Percentiles rank a stretch among this genome's conserved stretches.
These are phyloP conservation scores for Saccharomyces cerevisiae DNA, from an alignment of 805 yeast genomes.

Conservation along the genomic window DNA sequence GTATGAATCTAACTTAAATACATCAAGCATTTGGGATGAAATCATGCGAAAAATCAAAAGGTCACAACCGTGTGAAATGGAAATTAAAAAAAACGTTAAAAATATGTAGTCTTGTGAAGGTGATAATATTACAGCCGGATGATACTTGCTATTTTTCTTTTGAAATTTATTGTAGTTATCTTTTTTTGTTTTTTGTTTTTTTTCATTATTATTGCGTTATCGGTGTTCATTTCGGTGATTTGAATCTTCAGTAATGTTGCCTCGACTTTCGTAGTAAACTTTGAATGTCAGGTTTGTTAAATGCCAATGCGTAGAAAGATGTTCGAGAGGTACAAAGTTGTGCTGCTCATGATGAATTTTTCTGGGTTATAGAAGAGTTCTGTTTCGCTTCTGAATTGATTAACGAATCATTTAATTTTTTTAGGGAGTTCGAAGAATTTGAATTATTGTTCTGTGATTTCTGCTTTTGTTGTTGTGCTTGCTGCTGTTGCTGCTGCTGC, in stretches of 20 bases:
- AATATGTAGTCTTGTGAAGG: neutral
- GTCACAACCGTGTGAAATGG: neutral
- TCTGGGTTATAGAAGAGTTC: slow-evolving; percentile 6
- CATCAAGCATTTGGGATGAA: neutral
- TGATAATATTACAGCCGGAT: neutral
- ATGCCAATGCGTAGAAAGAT: neutral
- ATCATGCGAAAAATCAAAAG: neutral
- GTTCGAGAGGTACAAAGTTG: neutral
- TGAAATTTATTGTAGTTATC: neutral
- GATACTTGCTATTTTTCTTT: neutral
- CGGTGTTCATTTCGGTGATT: neutral
- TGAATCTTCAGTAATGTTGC: neutral
- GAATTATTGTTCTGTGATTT: neutral
- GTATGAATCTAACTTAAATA: neutral
- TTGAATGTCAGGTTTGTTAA: neutral
- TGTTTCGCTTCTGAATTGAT: slow-evolving; percentile 1
- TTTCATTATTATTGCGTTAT: neutral
- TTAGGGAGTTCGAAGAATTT: neutral
- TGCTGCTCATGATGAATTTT: slow-evolving; percentile 5
- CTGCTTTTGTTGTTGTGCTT: slow-evolving; percentile 3
- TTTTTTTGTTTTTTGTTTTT: neutral
- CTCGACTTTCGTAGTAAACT: neutral
- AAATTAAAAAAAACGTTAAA: neutral
- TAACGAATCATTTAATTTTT: neutral
- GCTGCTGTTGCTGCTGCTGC: slow-evolving; percentile 9